A percentile compares a stretch with the other conserved stretches of the same genome.
Conservation (phyloP, 2,329 filamentous ascomycete genomes). For the Aspergillus viridinutans region DNA sequence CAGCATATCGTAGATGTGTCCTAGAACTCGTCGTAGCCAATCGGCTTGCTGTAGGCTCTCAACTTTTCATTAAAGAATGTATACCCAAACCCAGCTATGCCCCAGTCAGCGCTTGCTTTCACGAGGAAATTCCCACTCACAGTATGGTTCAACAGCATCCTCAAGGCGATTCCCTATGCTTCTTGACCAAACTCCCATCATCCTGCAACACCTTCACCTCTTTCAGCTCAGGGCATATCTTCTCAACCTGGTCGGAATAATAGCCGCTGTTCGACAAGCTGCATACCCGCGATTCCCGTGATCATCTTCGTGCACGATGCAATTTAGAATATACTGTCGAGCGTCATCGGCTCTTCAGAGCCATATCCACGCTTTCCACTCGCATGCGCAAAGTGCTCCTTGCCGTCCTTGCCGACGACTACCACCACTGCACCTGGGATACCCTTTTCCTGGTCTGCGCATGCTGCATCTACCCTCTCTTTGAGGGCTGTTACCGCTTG, state of each 20-base stretch:
- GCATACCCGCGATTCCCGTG: constrained; percentile 44
- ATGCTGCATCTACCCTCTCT: not conserved
- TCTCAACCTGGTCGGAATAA: constrained; percentile 38
- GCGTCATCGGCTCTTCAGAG: constrained; percentile 50
- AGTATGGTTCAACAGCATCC: constrained; percentile 55
- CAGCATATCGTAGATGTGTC: constrained; percentile 49
- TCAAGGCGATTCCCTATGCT: constrained; percentile 52
- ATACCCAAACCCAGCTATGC: constrained; percentile 54
- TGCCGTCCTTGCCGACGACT: constrained; percentile 46
- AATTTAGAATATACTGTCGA: constrained; percentile 59
- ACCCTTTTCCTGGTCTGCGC: constrained; percentile 28
- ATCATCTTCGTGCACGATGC: constrained; percentile 50
- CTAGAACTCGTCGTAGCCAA: constrained; percentile 56
- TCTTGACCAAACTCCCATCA: constrained; percentile 35
- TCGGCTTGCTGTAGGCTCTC: constrained; percentile 46
- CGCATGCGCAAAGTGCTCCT: constrained; percentile 47
- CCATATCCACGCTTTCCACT: constrained; percentile 46
- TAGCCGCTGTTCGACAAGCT: constrained; percentile 43
- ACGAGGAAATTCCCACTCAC: constrained; percentile 10
- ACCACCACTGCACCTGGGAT: constrained; percentile 47
- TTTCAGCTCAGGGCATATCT: constrained; percentile 42
- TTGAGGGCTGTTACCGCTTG: not conserved
- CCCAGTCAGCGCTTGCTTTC: constrained; percentile 10
- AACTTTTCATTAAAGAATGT: constrained; percentile 51
- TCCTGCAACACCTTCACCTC: constrained; percentile 38